phyloP scores from a whole-genome alignment of 768 basidiomycete species.

The Mrakia blollopis region DNA sequence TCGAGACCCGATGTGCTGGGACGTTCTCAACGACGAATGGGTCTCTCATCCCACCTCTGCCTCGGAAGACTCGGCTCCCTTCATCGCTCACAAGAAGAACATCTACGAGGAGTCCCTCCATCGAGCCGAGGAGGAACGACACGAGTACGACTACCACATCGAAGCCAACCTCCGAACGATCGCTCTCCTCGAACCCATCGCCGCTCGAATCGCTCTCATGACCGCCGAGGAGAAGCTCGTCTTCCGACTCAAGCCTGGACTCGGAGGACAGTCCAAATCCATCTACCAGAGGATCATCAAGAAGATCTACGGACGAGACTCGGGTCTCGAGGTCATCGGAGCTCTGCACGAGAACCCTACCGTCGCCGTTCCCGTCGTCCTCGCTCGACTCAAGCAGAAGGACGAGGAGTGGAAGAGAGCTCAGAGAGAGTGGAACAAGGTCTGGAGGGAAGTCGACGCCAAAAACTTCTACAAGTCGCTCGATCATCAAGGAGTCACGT shows the following conservation, averaged over 20 bases:
- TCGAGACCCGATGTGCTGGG: slow-evolving; percentile 87
- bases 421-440: slow-evolving; percentile 90
- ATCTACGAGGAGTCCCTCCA: slow-evolving; percentile 91
- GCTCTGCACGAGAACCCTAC: slow-evolving; percentile 88
- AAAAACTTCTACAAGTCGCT: slow-evolving; percentile 98
- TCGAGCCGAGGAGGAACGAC: slow-evolving; percentile 95
- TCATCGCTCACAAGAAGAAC: slow-evolving; percentile 88
- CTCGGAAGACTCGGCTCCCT: slow-evolving; percentile 89
- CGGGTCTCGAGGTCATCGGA: slow-evolving; percentile 44
- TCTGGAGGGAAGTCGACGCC: slow-evolving; percentile 90
- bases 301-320: slow-evolving; percentile 73
- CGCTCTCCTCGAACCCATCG: slow-evolving; percentile 80
- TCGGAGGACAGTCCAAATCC: slow-evolving; percentile 80
- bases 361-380: slow-evolving; percentile 84
- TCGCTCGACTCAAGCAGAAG: slow-evolving; percentile 80
- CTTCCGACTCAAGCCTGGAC: slow-evolving; percentile 77
- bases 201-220: slow-evolving; percentile 80
- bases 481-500: slow-evolving; percentile 89
- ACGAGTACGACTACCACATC: slow-evolving; percentile 94
- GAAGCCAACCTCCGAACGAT: slow-evolving; percentile 88
- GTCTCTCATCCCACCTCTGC: slow-evolving; percentile 98
- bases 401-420: slow-evolving; percentile 96
- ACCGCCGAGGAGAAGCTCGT: slow-evolving; percentile 71
- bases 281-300: slow-evolving; percentile 90
- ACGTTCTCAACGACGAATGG: slow-evolving; percentile 95